Evolutionary conservation across 352 stramenopile genomes (phyloP).

Genomic region (Phytophthora idaei): DNA sequence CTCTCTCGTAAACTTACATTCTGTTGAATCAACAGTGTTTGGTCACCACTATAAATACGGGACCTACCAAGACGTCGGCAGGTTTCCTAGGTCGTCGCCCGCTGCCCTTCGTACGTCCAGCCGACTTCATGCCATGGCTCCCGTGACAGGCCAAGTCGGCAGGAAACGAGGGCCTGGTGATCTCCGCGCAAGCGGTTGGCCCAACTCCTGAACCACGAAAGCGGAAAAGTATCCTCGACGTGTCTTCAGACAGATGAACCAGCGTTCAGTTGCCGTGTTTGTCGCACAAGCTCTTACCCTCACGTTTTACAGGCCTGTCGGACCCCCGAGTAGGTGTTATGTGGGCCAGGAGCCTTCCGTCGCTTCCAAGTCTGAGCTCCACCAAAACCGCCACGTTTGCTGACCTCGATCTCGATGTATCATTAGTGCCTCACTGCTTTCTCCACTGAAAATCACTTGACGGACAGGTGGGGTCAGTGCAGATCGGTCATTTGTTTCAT

Average conservation of each 20-base stretch:
- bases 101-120: neutral
- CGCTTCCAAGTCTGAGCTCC: constrained; percentile 23
- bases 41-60: neutral
- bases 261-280: neutral
- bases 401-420: constrained; percentile 10
- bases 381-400: constrained; percentile 28
- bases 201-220: constrained; percentile 33
- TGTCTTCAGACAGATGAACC: constrained; percentile 6
- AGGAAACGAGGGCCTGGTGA: constrained; percentile 7
- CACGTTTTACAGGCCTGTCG: constrained; percentile 6
- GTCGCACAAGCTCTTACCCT: constrained; percentile 1
- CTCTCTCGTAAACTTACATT: neutral
- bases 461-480: neutral
- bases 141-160: neutral
- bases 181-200: constrained; percentile 26
- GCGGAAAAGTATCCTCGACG: constrained; percentile 24
- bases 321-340: constrained; percentile 15
- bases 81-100: neutral
- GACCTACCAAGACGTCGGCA: neutral
- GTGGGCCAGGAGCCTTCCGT: constrained; percentile 44
- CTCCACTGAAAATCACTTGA: constrained; percentile 36
- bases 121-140: neutral
- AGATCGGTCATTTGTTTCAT: constrained; percentile 4
- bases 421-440: constrained; percentile 32
- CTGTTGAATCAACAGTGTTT: neutral